Evolutionary conservation across 495 filamentous ascomycete genomes (phyloP).

Genomic region (Echria macrotheca): DNA sequence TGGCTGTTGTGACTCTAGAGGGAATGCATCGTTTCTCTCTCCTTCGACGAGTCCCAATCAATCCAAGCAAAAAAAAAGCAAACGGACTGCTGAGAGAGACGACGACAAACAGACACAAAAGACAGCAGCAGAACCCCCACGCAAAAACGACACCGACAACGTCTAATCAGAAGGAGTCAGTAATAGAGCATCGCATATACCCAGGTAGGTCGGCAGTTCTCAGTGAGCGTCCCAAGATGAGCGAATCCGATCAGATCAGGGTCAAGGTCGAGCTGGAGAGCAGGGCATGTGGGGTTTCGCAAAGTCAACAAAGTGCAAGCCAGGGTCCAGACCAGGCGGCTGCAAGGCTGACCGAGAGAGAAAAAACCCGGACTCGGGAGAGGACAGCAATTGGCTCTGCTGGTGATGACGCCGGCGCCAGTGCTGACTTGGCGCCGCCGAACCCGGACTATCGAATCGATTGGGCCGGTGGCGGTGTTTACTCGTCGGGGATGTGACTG

Average conservation of each 20-base stretch:
- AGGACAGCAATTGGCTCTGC: neutral
- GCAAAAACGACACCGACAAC: no score
- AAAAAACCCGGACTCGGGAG: neutral
- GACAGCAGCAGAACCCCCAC: no score
- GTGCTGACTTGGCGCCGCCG: neutral
- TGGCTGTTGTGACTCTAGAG: slow-evolving; percentile 2
- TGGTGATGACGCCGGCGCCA: neutral
- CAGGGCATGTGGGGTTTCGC: neutral
- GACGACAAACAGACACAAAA: no score
- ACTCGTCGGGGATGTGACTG: slow-evolving; percentile 1
- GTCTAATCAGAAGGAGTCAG: no score
- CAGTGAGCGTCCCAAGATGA: no score
- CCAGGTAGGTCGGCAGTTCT: no score
- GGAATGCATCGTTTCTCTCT: slow-evolving; percentile 8
- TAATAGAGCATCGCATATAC: no score
- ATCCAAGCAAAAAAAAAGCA: neutral
- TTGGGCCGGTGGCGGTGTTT: neutral
- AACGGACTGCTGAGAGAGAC: no score
- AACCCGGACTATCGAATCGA: neutral
- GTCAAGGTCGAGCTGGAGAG: neutral
- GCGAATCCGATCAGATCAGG: neutral
- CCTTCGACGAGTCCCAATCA: neutral
- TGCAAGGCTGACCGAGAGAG: slow-evolving; percentile 2
- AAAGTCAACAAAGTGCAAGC: slow-evolving; percentile 9
- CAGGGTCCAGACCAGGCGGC: no score